Evolutionary conservation across 1,284 basidiomycete genomes (phyloP).

Genomic region (Trichosporon sp.): DNA sequence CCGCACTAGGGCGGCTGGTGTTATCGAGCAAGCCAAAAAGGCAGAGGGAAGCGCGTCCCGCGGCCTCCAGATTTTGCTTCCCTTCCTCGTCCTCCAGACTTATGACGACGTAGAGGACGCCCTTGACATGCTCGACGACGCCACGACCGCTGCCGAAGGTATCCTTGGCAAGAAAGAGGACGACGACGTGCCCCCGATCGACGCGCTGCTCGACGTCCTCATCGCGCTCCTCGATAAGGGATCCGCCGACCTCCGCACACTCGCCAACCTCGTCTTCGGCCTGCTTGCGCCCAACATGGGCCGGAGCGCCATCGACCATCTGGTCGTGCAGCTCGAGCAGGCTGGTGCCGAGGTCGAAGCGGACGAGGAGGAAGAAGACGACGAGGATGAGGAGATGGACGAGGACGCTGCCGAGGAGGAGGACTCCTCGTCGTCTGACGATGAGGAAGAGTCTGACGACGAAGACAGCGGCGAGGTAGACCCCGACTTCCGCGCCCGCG

Average conservation of each 20-base stretch:
- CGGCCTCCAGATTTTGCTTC: constrained; percentile 66
- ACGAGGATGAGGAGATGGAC: neutral
- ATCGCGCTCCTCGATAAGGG: constrained; percentile 83
- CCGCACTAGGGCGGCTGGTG: constrained; percentile 52
- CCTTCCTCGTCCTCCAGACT: constrained; percentile 62
- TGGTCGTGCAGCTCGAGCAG: constrained; percentile 79
- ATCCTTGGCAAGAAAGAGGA: constrained; percentile 10
- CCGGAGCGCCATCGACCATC: constrained; percentile 70
- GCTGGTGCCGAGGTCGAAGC: constrained; percentile 48
- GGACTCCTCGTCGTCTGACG: constrained; percentile 39
- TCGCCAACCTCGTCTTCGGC: constrained; percentile 77
- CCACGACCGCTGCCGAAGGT: constrained; percentile 9
- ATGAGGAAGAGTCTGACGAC: constrained; percentile 27
- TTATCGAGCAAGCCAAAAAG: constrained; percentile 49
- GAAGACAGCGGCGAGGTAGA: constrained; percentile 54
- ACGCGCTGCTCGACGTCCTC: constrained; percentile 78
- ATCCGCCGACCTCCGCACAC: constrained; percentile 71
- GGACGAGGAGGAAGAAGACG: constrained; percentile 50
- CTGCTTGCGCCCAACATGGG: constrained; percentile 65
- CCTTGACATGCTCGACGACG: constrained; percentile 56
- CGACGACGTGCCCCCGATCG: constrained; percentile 57
- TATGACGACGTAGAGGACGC: constrained; percentile 61
- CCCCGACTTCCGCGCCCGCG: constrained; percentile 66
- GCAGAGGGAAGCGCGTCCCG: constrained; percentile 49
- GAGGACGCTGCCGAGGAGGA: constrained; percentile 41